phyloP scores from a whole-genome alignment of 1,139 yeast species.

The Saccharomyces uvarum region DNA sequence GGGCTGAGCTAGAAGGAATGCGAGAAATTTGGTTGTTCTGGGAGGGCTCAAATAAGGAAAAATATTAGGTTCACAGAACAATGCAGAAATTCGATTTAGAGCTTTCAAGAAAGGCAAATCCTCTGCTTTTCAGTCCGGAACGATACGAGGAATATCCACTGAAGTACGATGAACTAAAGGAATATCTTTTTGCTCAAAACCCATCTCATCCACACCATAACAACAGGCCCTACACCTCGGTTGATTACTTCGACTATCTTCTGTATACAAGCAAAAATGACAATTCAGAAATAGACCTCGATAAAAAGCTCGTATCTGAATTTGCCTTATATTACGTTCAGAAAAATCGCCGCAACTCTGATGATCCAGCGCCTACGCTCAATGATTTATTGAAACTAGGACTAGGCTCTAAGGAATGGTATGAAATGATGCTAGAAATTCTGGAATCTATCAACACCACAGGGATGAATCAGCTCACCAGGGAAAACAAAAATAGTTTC shows the following conservation, averaged over 20 bases:
- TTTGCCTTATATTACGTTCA: constrained; percentile 24
- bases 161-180: constrained; percentile 23
- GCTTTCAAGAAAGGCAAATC: constrained; percentile 23
- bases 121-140: constrained; percentile 20
- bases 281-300: constrained; percentile 20
- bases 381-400: constrained; percentile 11
- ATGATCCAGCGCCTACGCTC: constrained; percentile 6
- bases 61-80: not conserved
- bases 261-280: constrained; percentile 12
- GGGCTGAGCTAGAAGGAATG: not conserved
- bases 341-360: constrained; percentile 10
- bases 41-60: not conserved
- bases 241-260: constrained; percentile 4
- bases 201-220: constrained; percentile 9
- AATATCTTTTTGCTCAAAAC: constrained; percentile 16
- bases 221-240: constrained; percentile 15
- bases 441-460: constrained; percentile 2
- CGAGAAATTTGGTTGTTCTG: not conserved
- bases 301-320: constrained; percentile 25
- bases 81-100: constrained; percentile 9
- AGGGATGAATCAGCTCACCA: not conserved
- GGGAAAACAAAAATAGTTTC: not conserved
- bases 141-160: constrained; percentile 26
- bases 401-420: constrained; percentile 1
- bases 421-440: constrained; percentile 2